These are phyloP conservation scores for Helianthus tuberosus DNA, from an alignment of 129 eudicot genomes.

Conservation along the genomic window DNA sequence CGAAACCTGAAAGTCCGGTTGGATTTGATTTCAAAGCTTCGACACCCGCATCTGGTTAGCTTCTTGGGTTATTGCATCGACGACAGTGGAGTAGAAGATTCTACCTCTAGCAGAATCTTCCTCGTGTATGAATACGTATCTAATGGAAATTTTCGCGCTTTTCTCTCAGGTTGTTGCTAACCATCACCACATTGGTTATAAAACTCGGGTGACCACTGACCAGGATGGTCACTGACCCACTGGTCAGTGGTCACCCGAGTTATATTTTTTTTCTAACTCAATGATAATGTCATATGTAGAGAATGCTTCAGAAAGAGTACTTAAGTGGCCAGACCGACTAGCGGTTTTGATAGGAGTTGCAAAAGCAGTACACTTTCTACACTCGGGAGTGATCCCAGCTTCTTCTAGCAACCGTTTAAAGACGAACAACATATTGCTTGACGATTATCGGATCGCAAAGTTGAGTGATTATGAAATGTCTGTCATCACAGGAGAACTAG, in stretches of 20 bases:
- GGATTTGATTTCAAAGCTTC: constrained; percentile 84
- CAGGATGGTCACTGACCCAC: not conserved
- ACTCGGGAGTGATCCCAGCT: constrained; percentile 77
- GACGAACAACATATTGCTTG: constrained; percentile 73
- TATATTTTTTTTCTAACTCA: not conserved
- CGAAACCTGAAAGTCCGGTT: constrained; percentile 67
- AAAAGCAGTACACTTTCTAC: constrained; percentile 85
- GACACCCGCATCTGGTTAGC: constrained; percentile 72
- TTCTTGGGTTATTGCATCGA: constrained; percentile 85
- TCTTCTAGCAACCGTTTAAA: constrained; percentile 60
- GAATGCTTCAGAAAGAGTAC: constrained; percentile 47
- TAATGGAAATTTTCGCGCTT: constrained; percentile 69
- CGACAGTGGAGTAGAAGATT: constrained; percentile 58
- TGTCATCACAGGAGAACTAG: constrained; percentile 68
- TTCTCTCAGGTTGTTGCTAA: constrained; percentile 64
- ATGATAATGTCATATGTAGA: constrained; percentile 41
- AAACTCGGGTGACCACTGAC: not conserved
- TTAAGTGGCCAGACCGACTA: constrained; percentile 88
- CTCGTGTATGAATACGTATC: constrained; percentile 73
- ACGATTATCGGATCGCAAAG: constrained; percentile 79
- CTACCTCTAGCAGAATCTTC: constrained; percentile 58
- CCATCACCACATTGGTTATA: not conserved
- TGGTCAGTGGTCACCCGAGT: not conserved
- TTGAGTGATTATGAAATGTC: constrained; percentile 89
- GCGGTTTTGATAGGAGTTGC: constrained; percentile 78